Base-by-base conservation (phyloP, 2,329 filamentous ascomycete genomes). In the Xylaria sp. region DNA sequence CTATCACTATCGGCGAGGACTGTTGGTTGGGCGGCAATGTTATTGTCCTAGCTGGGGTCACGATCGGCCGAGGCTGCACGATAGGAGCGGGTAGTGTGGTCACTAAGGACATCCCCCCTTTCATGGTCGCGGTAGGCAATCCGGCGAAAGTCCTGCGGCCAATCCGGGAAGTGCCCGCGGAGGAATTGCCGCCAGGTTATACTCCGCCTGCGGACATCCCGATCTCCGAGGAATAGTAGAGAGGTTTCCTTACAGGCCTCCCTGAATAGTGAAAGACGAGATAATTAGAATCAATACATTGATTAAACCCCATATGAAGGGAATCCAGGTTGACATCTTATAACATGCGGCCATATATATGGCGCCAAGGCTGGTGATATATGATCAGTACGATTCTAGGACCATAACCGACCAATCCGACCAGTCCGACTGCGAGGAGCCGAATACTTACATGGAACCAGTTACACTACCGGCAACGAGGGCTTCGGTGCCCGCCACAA, bases 311-410 rank as follows among this genome's bases (percentile, higher is more conserved):
- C 93, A 97, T 21, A 93, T 85, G 71, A 95, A 90, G 0, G 93
- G 93, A 53, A 96, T 91, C 93, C 93, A 97, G 0, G 93, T 97
- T 46, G 92, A 94, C 92, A 97, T 95, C 70, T 88, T 83, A 74
- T 94, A 96, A 76, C 90, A 92, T 43, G 92, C 93, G 2, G 90
- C 85, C 68, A 87, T 85, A 73, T 96, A 97, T 35, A 94, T 86
- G 8, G 89, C 91, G 11, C 91, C 92, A 19, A 96, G 79, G 49
- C 91, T 93, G 64, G 27, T 21, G 21, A 54, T 19, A 23, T 10
- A 38, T 21, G 52, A 54, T 68, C 44, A 68, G 64, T 57, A 63
- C n/a, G 17, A 29, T 54, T 31, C 58, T 8, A 23, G 44, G 8
- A 21, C 27, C 13, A 44, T 13, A 21, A 55, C 9, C 10, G 25